Conservation (phyloP, 495 filamentous ascomycete genomes). For the Aspergillus bridgeri region DNA sequence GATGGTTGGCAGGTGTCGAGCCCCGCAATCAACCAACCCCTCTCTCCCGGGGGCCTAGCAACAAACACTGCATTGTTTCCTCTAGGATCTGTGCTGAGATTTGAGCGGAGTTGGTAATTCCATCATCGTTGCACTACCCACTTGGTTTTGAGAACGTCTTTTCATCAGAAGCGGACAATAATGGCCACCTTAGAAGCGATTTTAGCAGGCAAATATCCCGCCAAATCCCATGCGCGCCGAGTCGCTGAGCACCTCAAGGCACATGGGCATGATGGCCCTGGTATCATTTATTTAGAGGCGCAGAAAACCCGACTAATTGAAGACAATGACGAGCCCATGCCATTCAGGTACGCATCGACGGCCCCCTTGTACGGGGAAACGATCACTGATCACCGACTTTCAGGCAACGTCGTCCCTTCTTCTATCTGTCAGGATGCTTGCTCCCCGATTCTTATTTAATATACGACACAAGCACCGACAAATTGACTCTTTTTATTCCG, state of each 20-base stretch:
- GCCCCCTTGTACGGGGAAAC: not conserved
- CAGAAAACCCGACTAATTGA: constrained; percentile 73
- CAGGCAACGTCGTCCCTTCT: constrained; percentile 85
- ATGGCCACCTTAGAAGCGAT: constrained; percentile 45
- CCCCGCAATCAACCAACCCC: not conserved
- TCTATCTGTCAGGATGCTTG: constrained; percentile 87
- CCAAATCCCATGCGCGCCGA: constrained; percentile 78
- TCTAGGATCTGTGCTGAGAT: not conserved
- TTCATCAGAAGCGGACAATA: constrained; percentile 3
- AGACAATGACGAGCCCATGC: constrained; percentile 76
- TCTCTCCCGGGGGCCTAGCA: not conserved
- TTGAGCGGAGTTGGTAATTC: not conserved
- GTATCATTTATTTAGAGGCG: constrained; percentile 78
- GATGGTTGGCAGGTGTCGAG: not conserved
- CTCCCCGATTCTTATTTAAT: constrained; percentile 77
- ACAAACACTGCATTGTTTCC: not conserved
- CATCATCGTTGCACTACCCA: not conserved
- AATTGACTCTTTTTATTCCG: constrained; percentile 88
- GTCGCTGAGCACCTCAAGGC: constrained; percentile 70
- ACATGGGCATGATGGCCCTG: constrained; percentile 28
- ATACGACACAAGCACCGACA: constrained; percentile 69
- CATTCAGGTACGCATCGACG: constrained; percentile 59
- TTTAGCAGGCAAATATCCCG: constrained; percentile 82
- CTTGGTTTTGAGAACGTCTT: not conserved
- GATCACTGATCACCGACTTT: not conserved